Percentiles rank a stretch among this genome's conserved stretches.
phyloP scores from a whole-genome alignment of 2,329 filamentous ascomycete genomes.

The Bipolaris oryzae region DNA sequence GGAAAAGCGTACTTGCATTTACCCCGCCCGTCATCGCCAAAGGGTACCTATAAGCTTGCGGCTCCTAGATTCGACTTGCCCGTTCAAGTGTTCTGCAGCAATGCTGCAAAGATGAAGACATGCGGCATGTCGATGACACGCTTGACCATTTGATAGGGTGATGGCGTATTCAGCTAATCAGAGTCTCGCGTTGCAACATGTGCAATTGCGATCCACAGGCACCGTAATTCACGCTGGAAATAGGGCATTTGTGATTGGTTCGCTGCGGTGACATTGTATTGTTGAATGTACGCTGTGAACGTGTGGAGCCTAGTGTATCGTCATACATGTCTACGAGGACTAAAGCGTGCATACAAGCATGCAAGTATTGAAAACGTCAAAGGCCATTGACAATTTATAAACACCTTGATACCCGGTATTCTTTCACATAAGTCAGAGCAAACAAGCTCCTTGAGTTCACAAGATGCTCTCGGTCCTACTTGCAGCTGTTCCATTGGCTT shows the following conservation, averaged over 20 bases:
- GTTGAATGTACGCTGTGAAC: constrained; percentile 2
- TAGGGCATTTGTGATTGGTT: constrained; percentile 7
- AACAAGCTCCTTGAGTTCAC: not conserved
- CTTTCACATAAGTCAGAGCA: not conserved
- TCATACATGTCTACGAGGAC: not conserved
- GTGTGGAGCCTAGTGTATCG: constrained; percentile 5
- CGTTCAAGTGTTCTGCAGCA: not conserved
- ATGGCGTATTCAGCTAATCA: constrained; percentile 13
- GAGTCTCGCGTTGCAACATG: constrained; percentile 11
- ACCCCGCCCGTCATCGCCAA: not conserved
- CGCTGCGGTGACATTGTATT: not conserved
- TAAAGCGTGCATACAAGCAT: not conserved
- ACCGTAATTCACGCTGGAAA: constrained; percentile 19
- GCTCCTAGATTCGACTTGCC: not conserved
- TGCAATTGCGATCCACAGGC: constrained; percentile 20
- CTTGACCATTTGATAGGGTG: not conserved
- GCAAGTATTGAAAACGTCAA: constrained; percentile 3
- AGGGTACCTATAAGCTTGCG: not conserved
- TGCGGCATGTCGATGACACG: not conserved
- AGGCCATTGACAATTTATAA: constrained; percentile 5
- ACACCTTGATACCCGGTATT: not conserved
- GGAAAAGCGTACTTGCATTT: not conserved
- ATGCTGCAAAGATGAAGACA: not conserved
- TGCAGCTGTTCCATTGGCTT: constrained; percentile 21
- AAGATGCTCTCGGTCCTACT: constrained; percentile 26